Conservation (phyloP, 2,329 filamentous ascomycete species). For the Botryotinia calthae region DNA sequence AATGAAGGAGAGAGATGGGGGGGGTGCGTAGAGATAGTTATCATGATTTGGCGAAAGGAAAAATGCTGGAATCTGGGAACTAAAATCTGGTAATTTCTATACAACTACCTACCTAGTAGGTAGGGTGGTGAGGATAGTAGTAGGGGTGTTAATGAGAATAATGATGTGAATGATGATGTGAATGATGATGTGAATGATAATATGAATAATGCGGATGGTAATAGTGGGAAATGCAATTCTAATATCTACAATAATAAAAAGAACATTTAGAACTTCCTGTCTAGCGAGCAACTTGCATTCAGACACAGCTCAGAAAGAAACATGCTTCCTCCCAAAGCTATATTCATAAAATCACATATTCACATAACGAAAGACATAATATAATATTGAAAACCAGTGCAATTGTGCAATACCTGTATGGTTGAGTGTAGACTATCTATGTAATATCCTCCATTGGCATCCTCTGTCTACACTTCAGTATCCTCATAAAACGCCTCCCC, state of each 20-base stretch:
- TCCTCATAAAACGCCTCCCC: conserved; percentile 1
- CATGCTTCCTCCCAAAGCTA: neutral
- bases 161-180: neutral
- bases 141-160: neutral
- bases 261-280: neutral
- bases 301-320: neutral
- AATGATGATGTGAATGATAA: neutral
- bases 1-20: no score
- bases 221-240: neutral
- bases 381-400: neutral
- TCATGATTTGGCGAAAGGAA: no score
- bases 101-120: neutral
- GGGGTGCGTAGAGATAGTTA: no score
- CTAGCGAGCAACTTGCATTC: neutral
- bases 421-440: neutral
- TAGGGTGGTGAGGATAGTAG: neutral
- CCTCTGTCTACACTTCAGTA: neutral
- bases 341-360: neutral
- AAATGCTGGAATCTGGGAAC: no score
- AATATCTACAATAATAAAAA: neutral
- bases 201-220: no score
- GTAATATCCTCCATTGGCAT: conserved; percentile 8
- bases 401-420: neutral
- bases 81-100: no score
- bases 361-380: neutral